These are phyloP conservation scores for Coemansia asiatica DNA, from an alignment of 192 early-diverging fungal genomes.

Conservation along the genomic window DNA sequence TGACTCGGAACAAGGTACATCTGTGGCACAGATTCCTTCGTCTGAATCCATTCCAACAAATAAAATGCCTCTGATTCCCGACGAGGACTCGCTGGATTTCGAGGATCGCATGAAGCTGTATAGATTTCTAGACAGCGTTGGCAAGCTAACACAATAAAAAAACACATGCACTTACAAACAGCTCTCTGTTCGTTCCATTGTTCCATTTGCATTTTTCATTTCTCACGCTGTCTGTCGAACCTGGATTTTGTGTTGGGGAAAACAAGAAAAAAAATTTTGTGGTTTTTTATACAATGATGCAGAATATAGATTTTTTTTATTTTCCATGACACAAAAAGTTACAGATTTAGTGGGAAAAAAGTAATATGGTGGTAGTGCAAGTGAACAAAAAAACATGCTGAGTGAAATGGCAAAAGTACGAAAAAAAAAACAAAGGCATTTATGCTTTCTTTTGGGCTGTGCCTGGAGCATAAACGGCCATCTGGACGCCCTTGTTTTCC, in stretches of 20 bases:
- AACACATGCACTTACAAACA: too few species aligned
- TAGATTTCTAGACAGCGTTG: constrained; percentile 7
- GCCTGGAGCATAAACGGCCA: constrained; percentile 60
- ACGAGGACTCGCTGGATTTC: constrained; percentile 11
- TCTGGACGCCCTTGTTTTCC: constrained; percentile 71
- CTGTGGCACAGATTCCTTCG: not conserved
- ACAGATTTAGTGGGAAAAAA: not conserved
- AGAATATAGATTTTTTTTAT: not conserved
- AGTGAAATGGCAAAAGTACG: not conserved
- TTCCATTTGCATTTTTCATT: not conserved
- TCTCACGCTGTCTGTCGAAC: not conserved
- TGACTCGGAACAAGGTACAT: not conserved
- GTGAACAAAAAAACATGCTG: not conserved
- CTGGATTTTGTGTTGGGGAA: not conserved
- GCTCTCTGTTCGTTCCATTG: too few species aligned
- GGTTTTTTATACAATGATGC: too few species aligned
- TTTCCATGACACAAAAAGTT: not conserved
- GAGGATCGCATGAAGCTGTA: constrained; percentile 12
- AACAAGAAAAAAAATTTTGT: too few species aligned
- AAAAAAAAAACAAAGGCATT: not conserved
- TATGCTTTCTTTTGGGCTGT: constrained; percentile 18
- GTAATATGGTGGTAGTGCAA: not conserved
- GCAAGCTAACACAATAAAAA: not conserved
- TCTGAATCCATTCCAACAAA: not conserved
- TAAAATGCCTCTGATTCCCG: not conserved